Percentiles rank a stretch among this genome's conserved stretches.
Conservation (phyloP, 208 protist species). For the Leptomonas pyrrhocoris region DNA sequence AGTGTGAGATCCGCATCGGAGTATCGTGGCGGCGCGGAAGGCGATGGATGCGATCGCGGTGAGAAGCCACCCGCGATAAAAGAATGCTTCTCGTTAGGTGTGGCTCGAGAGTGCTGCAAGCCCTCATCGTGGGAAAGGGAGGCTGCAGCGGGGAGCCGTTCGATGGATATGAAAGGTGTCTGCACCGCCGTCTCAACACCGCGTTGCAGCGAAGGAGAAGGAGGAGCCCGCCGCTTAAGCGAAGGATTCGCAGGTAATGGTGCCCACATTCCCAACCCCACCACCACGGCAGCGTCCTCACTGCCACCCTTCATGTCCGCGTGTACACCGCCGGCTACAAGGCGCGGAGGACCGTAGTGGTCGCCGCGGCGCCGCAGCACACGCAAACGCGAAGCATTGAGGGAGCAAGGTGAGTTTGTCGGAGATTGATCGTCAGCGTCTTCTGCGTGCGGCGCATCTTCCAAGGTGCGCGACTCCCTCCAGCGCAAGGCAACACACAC, state of each 20-base stretch:
- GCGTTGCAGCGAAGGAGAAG: background rate
- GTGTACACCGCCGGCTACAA: background rate
- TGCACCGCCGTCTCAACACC: conserved; percentile 18
- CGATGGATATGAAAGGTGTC: conserved; percentile 21
- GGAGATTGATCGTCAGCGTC: background rate
- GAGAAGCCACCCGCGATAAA: background rate
- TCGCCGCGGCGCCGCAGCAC: conserved; percentile 21
- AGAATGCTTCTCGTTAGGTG: no score
- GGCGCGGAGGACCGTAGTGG: background rate
- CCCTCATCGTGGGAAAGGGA: background rate
- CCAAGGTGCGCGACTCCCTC: conserved; percentile 19
- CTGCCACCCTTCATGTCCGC: no score
- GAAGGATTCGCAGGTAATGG: background rate
- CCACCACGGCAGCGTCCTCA: background rate
- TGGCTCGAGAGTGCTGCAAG: background rate
- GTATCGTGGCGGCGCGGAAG: background rate
- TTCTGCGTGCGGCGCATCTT: background rate
- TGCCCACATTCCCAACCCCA: background rate
- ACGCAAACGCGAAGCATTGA: conserved; percentile 16
- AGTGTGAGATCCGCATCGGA: conserved; percentile 22
- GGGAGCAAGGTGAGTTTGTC: background rate
- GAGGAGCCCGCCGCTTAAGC: background rate
- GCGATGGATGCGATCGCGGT: background rate
- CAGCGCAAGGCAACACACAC: conserved; percentile 32
- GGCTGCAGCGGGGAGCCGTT: conserved; percentile 8